Evolutionary conservation across 306 rosid species (phyloP), one percentile per base, ranked within the genome.

Genomic region (Senna tora): DNA sequence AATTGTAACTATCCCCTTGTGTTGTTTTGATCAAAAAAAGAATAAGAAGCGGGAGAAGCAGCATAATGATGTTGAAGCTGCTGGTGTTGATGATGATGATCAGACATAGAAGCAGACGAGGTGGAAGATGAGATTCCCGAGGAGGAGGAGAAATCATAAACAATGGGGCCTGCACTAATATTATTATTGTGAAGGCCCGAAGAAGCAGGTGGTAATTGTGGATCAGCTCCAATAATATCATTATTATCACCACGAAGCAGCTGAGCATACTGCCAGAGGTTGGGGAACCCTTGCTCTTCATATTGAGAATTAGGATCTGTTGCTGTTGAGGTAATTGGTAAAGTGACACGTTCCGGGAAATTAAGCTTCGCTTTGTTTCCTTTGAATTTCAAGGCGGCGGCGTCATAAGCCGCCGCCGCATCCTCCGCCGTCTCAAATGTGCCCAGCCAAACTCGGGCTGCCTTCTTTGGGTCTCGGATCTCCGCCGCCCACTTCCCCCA

Each of bases 401-500:
- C 82, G 71, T 84, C 88, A 36, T 84, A 84, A 20, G 88, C 88
- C 17, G 58, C 56, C 4, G 88, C 88, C 33, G 88, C 88, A 60
- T 74, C 88, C 19, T 84, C 88, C 9, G 88, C 85, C 3, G 88
- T 84, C 66, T 84, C 85, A 58, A 84, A 84, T 15, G 88, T 84
- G 8, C 88, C 88, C 52, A 84, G 88, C 88, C 88, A 84, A 13
- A 84, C 84, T 65, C 88, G 73, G 1, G 86, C 85, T 39, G 79
- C 85, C 17, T 84, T 84, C 34, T 69, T 75, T 14, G 88, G 88
- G 74, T 84, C 88, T 57, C 88, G 76, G 55, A 84, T 84, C 70
- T 84, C 88, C 3, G 88, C 88, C 34, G 88, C 88, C 81, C 85
- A 84, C 32, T 82, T 82, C 0, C 88, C 88, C 88, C 86, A 84